Percentiles rank a stretch among this genome's conserved stretches.
These are phyloP conservation scores for Zelonia costaricensis DNA, from an alignment of 208 protist species.

Conservation along the genomic window DNA sequence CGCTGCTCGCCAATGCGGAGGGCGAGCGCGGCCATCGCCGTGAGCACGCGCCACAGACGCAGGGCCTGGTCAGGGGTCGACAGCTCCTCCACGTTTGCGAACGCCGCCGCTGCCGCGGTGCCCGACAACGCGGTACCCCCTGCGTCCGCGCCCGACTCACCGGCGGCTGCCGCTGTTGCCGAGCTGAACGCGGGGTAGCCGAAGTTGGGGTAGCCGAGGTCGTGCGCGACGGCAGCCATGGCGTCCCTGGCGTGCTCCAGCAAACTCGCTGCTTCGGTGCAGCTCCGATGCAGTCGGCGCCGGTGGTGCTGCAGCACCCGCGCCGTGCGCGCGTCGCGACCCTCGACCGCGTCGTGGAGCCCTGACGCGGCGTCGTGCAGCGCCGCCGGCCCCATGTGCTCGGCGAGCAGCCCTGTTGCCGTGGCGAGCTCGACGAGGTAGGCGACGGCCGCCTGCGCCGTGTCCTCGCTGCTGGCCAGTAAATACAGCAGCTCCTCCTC, in stretches of 20 bases:
- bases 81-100: constrained; percentile 41
- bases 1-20: constrained; percentile 37
- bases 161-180: background rate
- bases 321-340: background rate
- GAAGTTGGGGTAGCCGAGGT: constrained; percentile 21
- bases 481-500: constrained; percentile 7
- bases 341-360: constrained; percentile 2
- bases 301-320: constrained; percentile 7
- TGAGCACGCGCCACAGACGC: constrained; percentile 52
- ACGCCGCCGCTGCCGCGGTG: constrained; percentile 8
- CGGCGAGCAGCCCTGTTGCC: constrained; percentile 23
- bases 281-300: constrained; percentile 10
- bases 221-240: constrained; percentile 19
- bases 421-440: constrained; percentile 32
- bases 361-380: constrained; percentile 8
- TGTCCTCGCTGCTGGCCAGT: constrained; percentile 20
- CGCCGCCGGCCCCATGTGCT: constrained; percentile 16
- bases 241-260: constrained; percentile 24
- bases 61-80: constrained; percentile 27
- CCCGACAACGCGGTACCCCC: background rate
- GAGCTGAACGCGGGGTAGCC: background rate
- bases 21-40: constrained; percentile 36
- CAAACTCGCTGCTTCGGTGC: constrained; percentile 13
- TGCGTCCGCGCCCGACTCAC: too few relatives aligned
- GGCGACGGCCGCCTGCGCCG: constrained; percentile 11